Base-by-base conservation (phyloP, 2,329 filamentous ascomycete species). In the Xylaria sp. region DNA sequence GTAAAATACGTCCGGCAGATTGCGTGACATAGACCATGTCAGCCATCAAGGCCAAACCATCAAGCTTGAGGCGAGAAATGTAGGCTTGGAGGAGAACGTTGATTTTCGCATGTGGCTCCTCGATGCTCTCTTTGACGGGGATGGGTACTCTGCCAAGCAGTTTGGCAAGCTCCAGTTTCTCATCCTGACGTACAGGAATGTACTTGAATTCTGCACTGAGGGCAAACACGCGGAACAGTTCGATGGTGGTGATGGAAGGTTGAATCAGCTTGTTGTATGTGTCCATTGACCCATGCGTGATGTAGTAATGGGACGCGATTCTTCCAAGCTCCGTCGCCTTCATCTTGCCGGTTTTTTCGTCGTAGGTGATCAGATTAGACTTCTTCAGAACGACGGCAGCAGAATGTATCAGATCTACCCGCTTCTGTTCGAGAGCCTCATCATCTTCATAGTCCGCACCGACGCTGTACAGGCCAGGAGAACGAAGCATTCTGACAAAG, bases 11-110 rank as follows among this genome's bases (percentile, higher is more conserved):
- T 37, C 94, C 94, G 54, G 94, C 94, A 23, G 93, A 97, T 72
- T 99, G 95, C 1, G 94, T 99, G 57, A 99, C 93, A 70, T 99
- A 99, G 2, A 99, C 94, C 81, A 99, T 88, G 74, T 99, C 94
- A 34, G 94, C 93, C 93, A 99, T 97, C 63, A 99, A 78, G 2
- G 94, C 94, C 58, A 99, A 80, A 1, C 94, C 94, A 62, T 97
- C 93, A 0, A 99, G 84, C 74, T 93, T 95, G 55, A 99, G 85
- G 55, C 94, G 86, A 52, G 93, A 97, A 61, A 99, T 97, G 71
- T 94, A 99, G 2, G 94, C 94, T 74, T 99, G 94, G 4, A 99
- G 80, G 23, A 99, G 83, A 46, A 99, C 94, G 68, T 99, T 99
- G 76, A 99, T 97, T 79, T 99, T 99, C 60, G 92, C 92, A 65